Evolutionary conservation across 2,329 filamentous ascomycete genomes (phyloP), one percentile per base, ranked within the genome.

Genomic region (Coleophoma cylindrospora): DNA sequence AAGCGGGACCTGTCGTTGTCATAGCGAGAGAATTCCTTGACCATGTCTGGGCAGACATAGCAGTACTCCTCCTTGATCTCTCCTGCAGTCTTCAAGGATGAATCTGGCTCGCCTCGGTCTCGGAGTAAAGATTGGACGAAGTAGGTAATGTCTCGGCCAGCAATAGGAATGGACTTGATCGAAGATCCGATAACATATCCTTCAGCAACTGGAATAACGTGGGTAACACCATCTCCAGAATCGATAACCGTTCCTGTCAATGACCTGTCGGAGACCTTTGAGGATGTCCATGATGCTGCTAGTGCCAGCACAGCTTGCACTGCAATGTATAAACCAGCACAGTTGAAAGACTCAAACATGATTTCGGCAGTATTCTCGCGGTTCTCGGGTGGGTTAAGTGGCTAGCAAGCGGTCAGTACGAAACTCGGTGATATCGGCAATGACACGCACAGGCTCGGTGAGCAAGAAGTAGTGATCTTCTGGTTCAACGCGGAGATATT

Each of bases 281-380:
- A 95, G 45, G 91, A 96, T 27, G 94, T 99, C 94, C 94, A 99
- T 9, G 94, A 97, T 17, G 95, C 94, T 41, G 94, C 94, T 43
- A 99, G 82, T 14, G 95, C 94, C 50, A 99, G 85, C 19, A 99
- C 94, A 33, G 94, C 94, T 73, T 99, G 94, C 13, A 99, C 94
- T 43, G 94, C 94, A 68, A 99, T 99, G 73, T 99, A 99, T 58
- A 99, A 85, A 73, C 94, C 94, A 51, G 94, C 92, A 70, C 94
- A 97, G 75, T 99, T 99, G 79, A 99, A 99, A 3, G 94, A 97
- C 69, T 99, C 94, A 74, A 99, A 99, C 83, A 99, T 96, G 72
- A 99, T 99, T 70, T 99, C 94, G 70, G 94, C 94, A 22, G 94
- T 97, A 69, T 96, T 96, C 73, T 99, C 94, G 66, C 94, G 91